phyloP scores from a whole-genome alignment of 2,329 filamentous ascomycete species.

The Exophiala xenobiotica region DNA sequence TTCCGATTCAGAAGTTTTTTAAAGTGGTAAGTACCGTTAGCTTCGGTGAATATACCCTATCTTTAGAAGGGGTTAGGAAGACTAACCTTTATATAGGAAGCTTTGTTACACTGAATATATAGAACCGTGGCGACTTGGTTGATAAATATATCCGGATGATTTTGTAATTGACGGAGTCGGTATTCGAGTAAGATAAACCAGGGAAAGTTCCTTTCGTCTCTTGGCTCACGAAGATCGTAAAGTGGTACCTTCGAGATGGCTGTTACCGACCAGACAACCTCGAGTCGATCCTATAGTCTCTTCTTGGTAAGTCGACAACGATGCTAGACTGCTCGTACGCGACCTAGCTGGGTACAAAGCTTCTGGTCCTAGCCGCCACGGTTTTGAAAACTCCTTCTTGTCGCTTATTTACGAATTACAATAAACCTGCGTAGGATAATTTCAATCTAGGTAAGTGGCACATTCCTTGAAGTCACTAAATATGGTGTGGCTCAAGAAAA shows the following conservation, averaged over 20 bases:
- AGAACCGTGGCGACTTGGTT: background rate
- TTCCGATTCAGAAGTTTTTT: constrained; percentile 30
- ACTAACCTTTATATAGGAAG: constrained; percentile 4
- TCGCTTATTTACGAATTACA: constrained; percentile 7
- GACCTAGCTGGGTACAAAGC: constrained; percentile 3
- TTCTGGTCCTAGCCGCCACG: constrained; percentile 3
- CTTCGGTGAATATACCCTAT: constrained; percentile 24
- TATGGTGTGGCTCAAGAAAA: background rate
- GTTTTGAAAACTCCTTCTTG: constrained; percentile 4
- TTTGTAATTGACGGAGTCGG: constrained; percentile 1
- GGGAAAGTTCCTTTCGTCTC: background rate
- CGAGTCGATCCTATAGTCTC: constrained; percentile 3
- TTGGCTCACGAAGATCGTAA: constrained; percentile 1
- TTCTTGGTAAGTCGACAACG: background rate
- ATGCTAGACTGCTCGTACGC: constrained; percentile 8
- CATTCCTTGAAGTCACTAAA: background rate
- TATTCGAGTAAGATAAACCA: background rate
- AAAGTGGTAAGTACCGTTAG: constrained; percentile 31
- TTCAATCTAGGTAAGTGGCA: constrained; percentile 4
- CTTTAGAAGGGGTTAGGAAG: background rate
- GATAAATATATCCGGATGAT: constrained; percentile 1
- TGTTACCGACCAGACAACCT: constrained; percentile 2
- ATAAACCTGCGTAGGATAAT: background rate
- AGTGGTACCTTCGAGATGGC: constrained; percentile 5
- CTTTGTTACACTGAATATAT: constrained; percentile 1